Evolutionary conservation across 2,329 filamentous ascomycete species (phyloP), one percentile per base, ranked within the genome.

Genomic region (Trichothecium sympodiale): DNA sequence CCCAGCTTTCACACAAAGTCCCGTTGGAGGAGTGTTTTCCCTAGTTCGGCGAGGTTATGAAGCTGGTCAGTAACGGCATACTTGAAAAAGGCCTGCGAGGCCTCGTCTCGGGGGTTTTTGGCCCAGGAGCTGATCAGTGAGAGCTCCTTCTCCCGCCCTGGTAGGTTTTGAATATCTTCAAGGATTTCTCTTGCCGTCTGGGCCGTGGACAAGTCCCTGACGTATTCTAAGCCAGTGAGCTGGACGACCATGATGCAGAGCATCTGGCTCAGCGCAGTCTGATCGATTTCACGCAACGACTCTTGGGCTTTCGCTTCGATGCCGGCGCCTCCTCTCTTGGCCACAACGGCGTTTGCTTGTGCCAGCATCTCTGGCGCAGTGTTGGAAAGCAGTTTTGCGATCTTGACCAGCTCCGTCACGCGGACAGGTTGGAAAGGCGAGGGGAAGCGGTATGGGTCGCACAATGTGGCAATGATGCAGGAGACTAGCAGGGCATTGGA

Each of bases 201-300:
- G n/a, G 28, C 29, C 3, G 46, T 47, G 25, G 62, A 47, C 3
- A 72, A 53, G 17, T 59, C 59, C 63, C 69, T 74, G 6, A 63
- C 61, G 6, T 59, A 52, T 5, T 59, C 59, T 41, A 67, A 62
- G 4, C 57, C 64, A 2, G 56, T 61, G 31, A 64, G 59, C 20
- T 59, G 52, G 15, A 65, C 42, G 10, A 69, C 57, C 45, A 77
- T 59, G 27, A 63, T 54, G 36, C 75, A 54, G 12, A 77, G 48
- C 37, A 65, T 65, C 44, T 77, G 69, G 41, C 66, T 69, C 34
- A 74, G 53, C 8, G 64, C 67, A 3, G 71, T 60, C 41, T 70
- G 69, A 38, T 76, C 71, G 8, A 69, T 61, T 13, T 60, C 56
- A 4, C 50, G 48, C 14, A 74, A 45, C 0, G 48, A 40, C 15